Evolutionary conservation across 768 basidiomycete genomes (phyloP), one percentile per base, ranked within the genome.

Genomic region (Suillus paluster): DNA sequence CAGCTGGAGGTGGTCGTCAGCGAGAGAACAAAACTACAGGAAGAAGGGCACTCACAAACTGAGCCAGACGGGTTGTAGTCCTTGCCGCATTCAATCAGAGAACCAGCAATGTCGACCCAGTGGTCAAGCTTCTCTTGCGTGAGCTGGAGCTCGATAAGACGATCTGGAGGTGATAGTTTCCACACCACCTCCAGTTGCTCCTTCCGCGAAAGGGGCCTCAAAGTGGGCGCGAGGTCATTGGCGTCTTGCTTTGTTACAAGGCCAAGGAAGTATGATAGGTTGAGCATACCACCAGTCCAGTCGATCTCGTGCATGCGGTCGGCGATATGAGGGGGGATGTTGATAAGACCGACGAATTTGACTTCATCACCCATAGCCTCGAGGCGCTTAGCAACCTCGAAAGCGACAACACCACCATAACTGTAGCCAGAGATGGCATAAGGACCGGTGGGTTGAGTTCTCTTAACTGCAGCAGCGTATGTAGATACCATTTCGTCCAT

Each of bases 361-460:
- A 81, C 78, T 55, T 69, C 65, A 27, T 75, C 74, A 3, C 79
- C 77, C 60, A 67, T 68, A 1, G 63, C 65, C 59, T 76, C 77
- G 19, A 81, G 71, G 30, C 64, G 65, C 65, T 81, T 80, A 27
- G 74, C 76, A 9, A 81, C 71, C 66, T 81, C 79, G 56, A 78
- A 81, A 1, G 80, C 79, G 3, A 81, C 73, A 15, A 77, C 78
- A 59, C 80, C 80, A 44, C 80, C 80, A 36, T 77, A 81, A 23
- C 79, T 80, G 70, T 81, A 81, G n/a, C 80, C 81, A 4, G 73
- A 80, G n/a, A 81, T 63, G 50, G 73, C 75, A 42, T 79, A 80
- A 2, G 80, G 79, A 1, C 80, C 80, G 0, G 61, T 69, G 8
- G 79, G 73, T 39, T 78, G 74, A 1, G 67, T 67, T 10, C 67